Conservation (phyloP, 208 protist genomes). For the Leishmania martiniquensis region DNA sequence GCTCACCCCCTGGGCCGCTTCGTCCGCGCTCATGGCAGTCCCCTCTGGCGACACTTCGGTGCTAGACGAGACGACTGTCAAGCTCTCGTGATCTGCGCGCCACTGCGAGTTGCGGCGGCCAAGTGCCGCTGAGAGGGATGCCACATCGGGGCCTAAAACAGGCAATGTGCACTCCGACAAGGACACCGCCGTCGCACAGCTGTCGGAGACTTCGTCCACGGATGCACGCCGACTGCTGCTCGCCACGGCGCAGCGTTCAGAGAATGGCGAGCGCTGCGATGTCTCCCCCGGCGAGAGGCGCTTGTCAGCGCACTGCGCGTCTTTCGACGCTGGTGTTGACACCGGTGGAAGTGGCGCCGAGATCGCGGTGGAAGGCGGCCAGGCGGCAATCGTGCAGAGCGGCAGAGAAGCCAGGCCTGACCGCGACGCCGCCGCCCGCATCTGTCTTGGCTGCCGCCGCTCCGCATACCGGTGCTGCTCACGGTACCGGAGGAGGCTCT, state of each 20-base stretch:
- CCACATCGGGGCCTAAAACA: background rate
- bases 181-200: constrained; percentile 9
- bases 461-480: constrained; percentile 3
- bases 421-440: background rate
- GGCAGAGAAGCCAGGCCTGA: background rate
- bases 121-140: background rate
- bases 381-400: background rate
- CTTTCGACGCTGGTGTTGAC: background rate
- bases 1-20: background rate
- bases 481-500: constrained; percentile 8
- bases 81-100: background rate
- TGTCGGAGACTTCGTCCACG: constrained; percentile 14
- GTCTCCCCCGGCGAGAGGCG: background rate
- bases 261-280: constrained; percentile 7
- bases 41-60: constrained; percentile 10
- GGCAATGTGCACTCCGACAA: constrained; percentile 18
- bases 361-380: background rate
- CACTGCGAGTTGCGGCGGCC: background rate
- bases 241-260: background rate
- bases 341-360: background rate
- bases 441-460: constrained; percentile 13
- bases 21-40: background rate
- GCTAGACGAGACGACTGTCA: constrained; percentile 29
- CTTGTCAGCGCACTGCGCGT: background rate
- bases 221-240: constrained; percentile 8